Evolutionary conservation across 139 green algal genomes (phyloP), one percentile per base, ranked within the genome.

Genomic region (Microglena sp.): DNA sequence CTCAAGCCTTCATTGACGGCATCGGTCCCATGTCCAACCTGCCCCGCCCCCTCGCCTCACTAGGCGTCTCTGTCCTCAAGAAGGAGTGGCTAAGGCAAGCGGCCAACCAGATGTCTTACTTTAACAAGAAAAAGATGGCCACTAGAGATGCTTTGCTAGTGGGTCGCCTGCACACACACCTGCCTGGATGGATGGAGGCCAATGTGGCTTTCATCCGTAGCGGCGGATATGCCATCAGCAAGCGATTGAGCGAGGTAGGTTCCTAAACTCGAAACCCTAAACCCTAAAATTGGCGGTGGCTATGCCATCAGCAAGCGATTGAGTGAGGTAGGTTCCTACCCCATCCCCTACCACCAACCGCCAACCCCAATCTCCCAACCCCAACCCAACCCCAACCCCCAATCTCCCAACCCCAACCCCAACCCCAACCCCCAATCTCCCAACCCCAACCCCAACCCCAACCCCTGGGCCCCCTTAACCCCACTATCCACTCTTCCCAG

Each of bases 181-280:
- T 80, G 34, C 73, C 78, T 1, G 78, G 78, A 35, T 96, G 91
- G 91, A 33, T 65, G 22, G 85, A 96, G 7, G 88, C 85, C 31
- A 96, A 93, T 60, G 67, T 96, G 33, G 78, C 78, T 1, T 98
- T 95, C 77, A 98, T 98, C 73, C 63, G 70, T 35, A 88, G 81
- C 35, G 92, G 91, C 1, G 93, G 93, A 2, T 96, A 95, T 68
- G 67, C 62, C 22, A 66, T 96, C 45, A 86, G 68, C 62, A 31
- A 56, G 33, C 32, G 45, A 11, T 57, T 73, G 11, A 62, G 57
- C 18, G n/a, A 73, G 45, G 67, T 73, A 8, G 18, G 29, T 40
- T n/a, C n/a, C n/a, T 11, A 66, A 30, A 4, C 32, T 54, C 5
- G 4, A 22, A 5, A 44, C n/a, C 60, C 33, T 22, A 22, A 3